Evolutionary conservation across 345 rosid species (phyloP), one percentile per base, ranked within the genome.

Genomic region (Citrus hindsii): DNA sequence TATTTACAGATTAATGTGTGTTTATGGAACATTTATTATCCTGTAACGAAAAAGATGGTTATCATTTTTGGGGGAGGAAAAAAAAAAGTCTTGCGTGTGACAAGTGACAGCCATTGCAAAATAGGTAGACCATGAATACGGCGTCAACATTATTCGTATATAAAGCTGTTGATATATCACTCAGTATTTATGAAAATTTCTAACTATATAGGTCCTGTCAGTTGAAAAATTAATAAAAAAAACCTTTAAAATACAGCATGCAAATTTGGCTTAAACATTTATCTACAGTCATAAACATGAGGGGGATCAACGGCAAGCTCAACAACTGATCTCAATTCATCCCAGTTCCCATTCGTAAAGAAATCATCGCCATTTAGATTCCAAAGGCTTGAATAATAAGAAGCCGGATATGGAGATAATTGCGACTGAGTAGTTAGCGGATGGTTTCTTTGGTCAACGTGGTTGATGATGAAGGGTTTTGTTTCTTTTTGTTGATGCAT

Each of bases 271-370:
- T n/a, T 13, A 27, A 9, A 28, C 19, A 67, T 70, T 59, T 73
- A 84, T 68, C 71, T 81, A 79, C 61, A 30, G 21, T 77, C 75
- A 38, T 55, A 76, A 59, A 38, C 19, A 16, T 67, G 69, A 71
- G 83, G 77, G 33, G 76, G 79, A 38, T 79, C 65, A 18, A 59
- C 19, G 27, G 83, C 88, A 10, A 73, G 74, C 68, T 89, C 89
- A 12, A 90, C 89, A n/a, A 90, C 87, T 18, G 91, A 84, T 64
- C 88, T 83, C 32, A 92, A 87, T 82, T 90, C 97, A 81, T 92
- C 97, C 93, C 94, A 92, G 84, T 85, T 87, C 70, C 86, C 87
- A 42, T 88, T 79, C 42, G 59, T 77, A 9, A 92, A 74, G 64
- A 82, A 75, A 79, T 90, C 91, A 70, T 80, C 88, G 71, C 82